A percentile compares a stretch with the other conserved stretches of the same genome.
phyloP scores from a whole-genome alignment of 179 eudicot species.

The Corrigiola litoralis region DNA sequence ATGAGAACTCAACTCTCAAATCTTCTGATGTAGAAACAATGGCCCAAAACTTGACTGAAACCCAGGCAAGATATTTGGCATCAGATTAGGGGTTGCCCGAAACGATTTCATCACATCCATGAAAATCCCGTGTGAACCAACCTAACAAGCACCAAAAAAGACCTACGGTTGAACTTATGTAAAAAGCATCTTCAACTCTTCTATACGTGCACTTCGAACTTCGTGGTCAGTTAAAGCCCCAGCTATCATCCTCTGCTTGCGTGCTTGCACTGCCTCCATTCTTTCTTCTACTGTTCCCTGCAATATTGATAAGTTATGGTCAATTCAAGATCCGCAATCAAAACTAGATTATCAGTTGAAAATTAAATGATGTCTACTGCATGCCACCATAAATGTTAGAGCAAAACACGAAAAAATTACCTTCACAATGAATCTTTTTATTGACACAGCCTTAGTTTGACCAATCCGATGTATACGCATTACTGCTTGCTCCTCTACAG shows the following conservation, averaged over 20 bases:
- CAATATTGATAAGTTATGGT: not conserved
- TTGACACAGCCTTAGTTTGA: slow-evolving; percentile 72
- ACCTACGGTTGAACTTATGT: slow-evolving; percentile 28
- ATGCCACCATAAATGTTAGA: not conserved
- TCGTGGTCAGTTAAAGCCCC: slow-evolving; percentile 98
- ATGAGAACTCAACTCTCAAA: too few relatives aligned
- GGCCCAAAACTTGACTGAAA: too few relatives aligned
- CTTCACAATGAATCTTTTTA: slow-evolving; percentile 91
- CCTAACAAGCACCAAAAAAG: not conserved
- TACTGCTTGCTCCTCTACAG: slow-evolving; percentile 99
- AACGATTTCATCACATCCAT: not conserved
- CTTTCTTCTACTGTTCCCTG: slow-evolving; percentile 98
- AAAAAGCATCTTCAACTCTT: slow-evolving; percentile 96
- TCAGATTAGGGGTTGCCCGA: too few relatives aligned
- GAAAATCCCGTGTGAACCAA: not conserved
- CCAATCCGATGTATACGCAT: slow-evolving; percentile 99
- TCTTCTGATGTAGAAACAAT: too few relatives aligned
- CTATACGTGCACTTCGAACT: slow-evolving; percentile 86
- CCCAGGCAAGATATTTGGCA: too few relatives aligned
- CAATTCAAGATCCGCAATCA: not conserved
- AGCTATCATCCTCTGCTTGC: slow-evolving; percentile 91
- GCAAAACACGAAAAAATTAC: slow-evolving; percentile 28
- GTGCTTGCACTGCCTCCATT: slow-evolving; percentile 98
- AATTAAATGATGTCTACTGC: not conserved
- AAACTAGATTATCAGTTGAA: not conserved